These are phyloP conservation scores for Chaetomidium leptoderma DNA, from an alignment of 495 filamentous ascomycete species.

Conservation along the genomic window DNA sequence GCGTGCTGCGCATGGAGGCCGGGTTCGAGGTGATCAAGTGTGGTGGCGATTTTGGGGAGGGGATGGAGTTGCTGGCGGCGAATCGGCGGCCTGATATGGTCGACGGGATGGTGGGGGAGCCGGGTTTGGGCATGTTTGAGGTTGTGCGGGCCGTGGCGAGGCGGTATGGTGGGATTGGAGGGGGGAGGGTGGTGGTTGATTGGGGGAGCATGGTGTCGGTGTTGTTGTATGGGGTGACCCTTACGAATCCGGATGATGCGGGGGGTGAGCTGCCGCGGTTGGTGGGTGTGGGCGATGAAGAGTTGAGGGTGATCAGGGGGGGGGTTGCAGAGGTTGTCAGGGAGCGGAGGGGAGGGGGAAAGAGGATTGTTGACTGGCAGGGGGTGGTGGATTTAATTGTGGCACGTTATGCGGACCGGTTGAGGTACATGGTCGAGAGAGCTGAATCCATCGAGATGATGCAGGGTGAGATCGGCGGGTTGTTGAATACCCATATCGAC, in stretches of 20 bases:
- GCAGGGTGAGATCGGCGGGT: constrained; percentile 41
- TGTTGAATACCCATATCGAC: constrained; percentile 50
- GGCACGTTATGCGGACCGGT: constrained; percentile 50
- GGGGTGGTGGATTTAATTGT: constrained; percentile 58
- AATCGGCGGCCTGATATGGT: constrained; percentile 14
- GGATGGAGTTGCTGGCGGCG: constrained; percentile 23
- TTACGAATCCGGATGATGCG: constrained; percentile 38
- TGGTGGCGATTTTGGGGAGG: constrained; percentile 40
- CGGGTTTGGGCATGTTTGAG: constrained; percentile 23
- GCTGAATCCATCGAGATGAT: constrained; percentile 34
- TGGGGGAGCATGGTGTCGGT: constrained; percentile 59
- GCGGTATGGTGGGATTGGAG: constrained; percentile 58
- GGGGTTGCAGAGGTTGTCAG: constrained; percentile 42
- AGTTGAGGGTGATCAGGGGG: constrained; percentile 40
- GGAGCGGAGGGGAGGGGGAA: constrained; percentile 11
- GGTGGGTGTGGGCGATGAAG: constrained; percentile 28
- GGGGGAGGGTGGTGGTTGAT: constrained; percentile 51
- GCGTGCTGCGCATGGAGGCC: constrained; percentile 62
- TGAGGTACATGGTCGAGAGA: constrained; percentile 45
- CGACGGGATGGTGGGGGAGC: background rate
- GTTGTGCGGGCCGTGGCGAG: constrained; percentile 43
- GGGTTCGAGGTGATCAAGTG: constrained; percentile 71
- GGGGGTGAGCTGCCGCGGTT: constrained; percentile 37
- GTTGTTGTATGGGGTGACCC: constrained; percentile 51
- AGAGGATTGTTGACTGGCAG: constrained; percentile 53